Evolutionary conservation across 2,329 filamentous ascomycete genomes (phyloP), one percentile per base, ranked within the genome.

Genomic region (Pseudocercospora eumusae): DNA sequence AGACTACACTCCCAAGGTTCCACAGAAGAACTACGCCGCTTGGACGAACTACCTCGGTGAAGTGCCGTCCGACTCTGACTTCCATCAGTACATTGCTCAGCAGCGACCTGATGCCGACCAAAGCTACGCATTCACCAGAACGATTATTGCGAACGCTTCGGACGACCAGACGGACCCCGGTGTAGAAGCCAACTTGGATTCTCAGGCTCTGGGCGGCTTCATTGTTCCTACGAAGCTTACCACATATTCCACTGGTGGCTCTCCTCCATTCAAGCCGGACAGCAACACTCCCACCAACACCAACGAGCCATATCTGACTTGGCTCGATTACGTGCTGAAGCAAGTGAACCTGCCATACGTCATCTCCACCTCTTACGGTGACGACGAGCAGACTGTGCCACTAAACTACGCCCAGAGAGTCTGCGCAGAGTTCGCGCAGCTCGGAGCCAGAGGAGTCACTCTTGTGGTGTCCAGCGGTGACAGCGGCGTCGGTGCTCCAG

Each of bases 281-380:
- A 69, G 77, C 8, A 77, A 65, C 68, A 74, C 74, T 60, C 70
- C 78, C 28, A 82, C 85, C 69, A 78, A 77, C 68, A 74, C 73
- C 63, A 90, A 89, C 72, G 88, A 91, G 75, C 87, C 87, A 0
- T 89, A 89, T 72, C 78, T 88, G 1, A 81, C 81, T 15, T 88
- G 83, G 77, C 78, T 88, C 5, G 79, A 83, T 57, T 84, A 84
- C 73, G 71, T 89, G 2, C 81, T 87, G n/a, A 74, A 79, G 1
- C 81, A 82, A 57, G 69, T 74, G 0, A 74, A 83, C 20, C 78
- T 89, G 1, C 87, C 88, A 0, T 82, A 84, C 61, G 82, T 85
- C 15, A 82, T 90, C 69, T 84, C 82, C 50, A 86, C 84, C 6
- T 88, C 86, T 0, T 90, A 90, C 70, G 86, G 85, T 53, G 86